phyloP scores from a whole-genome alignment of 2,329 filamentous ascomycete species.

The Aspergillus japonicus region DNA sequence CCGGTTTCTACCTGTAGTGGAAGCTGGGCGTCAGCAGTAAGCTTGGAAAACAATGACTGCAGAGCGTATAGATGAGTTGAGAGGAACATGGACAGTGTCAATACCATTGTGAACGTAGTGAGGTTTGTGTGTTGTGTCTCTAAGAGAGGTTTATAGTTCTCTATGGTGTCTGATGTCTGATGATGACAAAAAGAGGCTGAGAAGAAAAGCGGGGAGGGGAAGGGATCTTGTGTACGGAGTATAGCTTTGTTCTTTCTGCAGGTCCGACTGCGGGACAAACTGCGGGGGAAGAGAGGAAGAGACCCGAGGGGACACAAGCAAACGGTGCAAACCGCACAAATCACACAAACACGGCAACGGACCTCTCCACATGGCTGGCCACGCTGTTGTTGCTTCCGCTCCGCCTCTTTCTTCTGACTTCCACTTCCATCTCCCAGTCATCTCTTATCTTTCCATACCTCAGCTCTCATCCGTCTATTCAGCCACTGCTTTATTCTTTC shows the following conservation, averaged over 20 bases:
- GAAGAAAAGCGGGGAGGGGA: background rate
- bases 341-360: conserved; percentile 9
- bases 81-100: background rate
- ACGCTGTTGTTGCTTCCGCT: conserved; percentile 10
- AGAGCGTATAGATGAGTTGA: background rate
- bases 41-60: background rate
- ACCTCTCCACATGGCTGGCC: background rate
- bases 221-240: background rate
- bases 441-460: background rate
- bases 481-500: conserved; percentile 1
- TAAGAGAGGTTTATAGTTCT: background rate
- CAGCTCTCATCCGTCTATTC: background rate
- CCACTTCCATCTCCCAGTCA: conserved; percentile 4
- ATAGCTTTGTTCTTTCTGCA: conserved; percentile 1
- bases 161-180: background rate
- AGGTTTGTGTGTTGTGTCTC: background rate
- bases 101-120: conserved; percentile 13
- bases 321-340: conserved; percentile 22
- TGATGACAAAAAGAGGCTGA: background rate
- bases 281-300: conserved; percentile 29
- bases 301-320: conserved; percentile 15
- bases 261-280: conserved; percentile 15
- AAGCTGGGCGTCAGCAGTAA: conserved; percentile 10
- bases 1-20: conserved; percentile 66
- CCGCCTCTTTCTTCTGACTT: conserved; percentile 20